A percentile compares a stretch with the other conserved stretches of the same genome.
These are phyloP conservation scores for Blakeslea trispora DNA, from an alignment of 371 early-diverging fungal genomes.

Conservation along the genomic window DNA sequence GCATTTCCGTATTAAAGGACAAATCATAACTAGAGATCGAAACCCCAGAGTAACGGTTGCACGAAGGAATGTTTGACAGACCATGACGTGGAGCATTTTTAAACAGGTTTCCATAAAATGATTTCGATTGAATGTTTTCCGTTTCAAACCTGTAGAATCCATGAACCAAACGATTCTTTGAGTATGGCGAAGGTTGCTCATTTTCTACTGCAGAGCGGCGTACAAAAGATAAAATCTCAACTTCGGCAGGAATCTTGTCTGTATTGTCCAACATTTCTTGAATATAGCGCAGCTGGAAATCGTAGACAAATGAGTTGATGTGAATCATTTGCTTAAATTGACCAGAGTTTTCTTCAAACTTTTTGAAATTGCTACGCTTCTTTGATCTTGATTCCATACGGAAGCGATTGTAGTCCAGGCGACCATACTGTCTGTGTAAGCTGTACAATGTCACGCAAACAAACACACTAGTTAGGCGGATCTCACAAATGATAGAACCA, in stretches of 20 bases:
- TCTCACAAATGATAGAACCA: slow-evolving; percentile 75
- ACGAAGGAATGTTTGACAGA: slow-evolving; percentile 31
- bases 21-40: slow-evolving; percentile 34
- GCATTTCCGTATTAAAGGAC: slow-evolving; percentile 18
- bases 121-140: slow-evolving; percentile 20
- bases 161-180: slow-evolving; percentile 61
- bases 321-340: slow-evolving; percentile 71
- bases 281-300: slow-evolving; percentile 75
- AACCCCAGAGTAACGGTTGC: slow-evolving; percentile 25
- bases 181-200: slow-evolving; percentile 61
- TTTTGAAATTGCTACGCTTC: slow-evolving; percentile 45
- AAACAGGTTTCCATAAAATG: slow-evolving; percentile 71
- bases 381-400: slow-evolving; percentile 29
- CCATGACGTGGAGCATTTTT: slow-evolving; percentile 72
- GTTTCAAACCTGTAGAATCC: slow-evolving; percentile 53
- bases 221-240: slow-evolving; percentile 63
- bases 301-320: slow-evolving; percentile 82
- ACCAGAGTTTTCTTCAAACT: slow-evolving; percentile 65
- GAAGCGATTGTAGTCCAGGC: slow-evolving; percentile 37
- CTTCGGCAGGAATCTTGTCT: slow-evolving; percentile 19
- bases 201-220: slow-evolving; percentile 59
- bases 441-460: slow-evolving; percentile 76
- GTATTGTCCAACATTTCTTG: slow-evolving; percentile 53
- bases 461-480: slow-evolving; percentile 69
- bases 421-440: slow-evolving; percentile 62